Conservation (phyloP, 192 early-diverging fungal genomes). For the Podila clonocystis region DNA sequence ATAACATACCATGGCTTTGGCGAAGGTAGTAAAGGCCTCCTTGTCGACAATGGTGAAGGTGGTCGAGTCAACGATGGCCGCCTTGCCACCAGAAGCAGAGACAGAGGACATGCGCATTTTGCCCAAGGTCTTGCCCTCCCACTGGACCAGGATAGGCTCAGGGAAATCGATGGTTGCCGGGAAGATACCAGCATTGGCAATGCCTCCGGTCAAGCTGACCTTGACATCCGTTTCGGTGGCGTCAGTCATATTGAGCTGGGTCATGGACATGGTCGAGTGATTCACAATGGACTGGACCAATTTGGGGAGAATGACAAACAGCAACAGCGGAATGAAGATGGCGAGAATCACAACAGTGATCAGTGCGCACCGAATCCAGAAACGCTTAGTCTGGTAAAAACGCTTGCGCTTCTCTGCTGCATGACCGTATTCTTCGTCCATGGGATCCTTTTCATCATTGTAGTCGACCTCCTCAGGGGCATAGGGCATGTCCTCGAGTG, state of each 20-base stretch:
- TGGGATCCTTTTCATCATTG: constrained; percentile 22
- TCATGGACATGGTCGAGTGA: constrained; percentile 48
- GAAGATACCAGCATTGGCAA: constrained; percentile 61
- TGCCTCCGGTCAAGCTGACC: constrained; percentile 57
- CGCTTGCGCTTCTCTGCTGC: constrained; percentile 27
- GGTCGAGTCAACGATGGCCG: constrained; percentile 51
- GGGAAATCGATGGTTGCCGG: constrained; percentile 61
- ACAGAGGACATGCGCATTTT: constrained; percentile 57
- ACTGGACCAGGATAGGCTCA: constrained; percentile 55
- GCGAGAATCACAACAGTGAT: constrained; percentile 51
- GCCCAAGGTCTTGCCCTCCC: constrained; percentile 59
- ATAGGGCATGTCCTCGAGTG: constrained; percentile 26
- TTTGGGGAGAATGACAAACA: constrained; percentile 63
- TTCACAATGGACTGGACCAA: constrained; percentile 60
- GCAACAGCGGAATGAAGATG: constrained; percentile 54
- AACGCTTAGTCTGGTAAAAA: constrained; percentile 59
- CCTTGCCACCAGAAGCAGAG: constrained; percentile 50
- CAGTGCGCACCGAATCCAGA: constrained; percentile 56
- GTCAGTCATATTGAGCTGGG: constrained; percentile 55
- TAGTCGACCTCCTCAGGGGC: constrained; percentile 32
- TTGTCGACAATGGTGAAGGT: constrained; percentile 51
- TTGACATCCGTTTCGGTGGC: constrained; percentile 53
- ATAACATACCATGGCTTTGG: constrained; percentile 54
- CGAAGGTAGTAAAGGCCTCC: constrained; percentile 57
- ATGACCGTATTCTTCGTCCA: constrained; percentile 42